Base-by-base conservation (phyloP, 306 rosid genomes). In the Quercus wislizeni region DNA sequence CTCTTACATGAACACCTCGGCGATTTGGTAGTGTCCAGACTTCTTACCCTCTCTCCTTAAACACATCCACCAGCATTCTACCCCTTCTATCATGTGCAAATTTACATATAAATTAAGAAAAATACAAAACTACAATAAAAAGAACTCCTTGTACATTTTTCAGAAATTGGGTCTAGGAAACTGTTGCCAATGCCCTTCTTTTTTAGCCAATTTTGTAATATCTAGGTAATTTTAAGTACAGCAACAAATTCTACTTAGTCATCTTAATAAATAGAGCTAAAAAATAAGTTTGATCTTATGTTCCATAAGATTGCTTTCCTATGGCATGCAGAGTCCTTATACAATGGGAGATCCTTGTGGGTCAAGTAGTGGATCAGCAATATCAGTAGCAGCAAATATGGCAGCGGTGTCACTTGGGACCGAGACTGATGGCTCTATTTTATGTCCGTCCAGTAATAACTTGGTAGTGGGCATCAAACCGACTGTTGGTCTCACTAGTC, bases 311-410 rank as follows among this genome's bases (percentile, higher is more conserved):
- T 4, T 3, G 18, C n/a, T 41, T 59, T 30, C 0, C 20, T 46
- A 18, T 35, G 11, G 51, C 70, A 2, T 35, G 54, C 81, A 89
- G 92, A 82, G 83, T 75, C 88, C 89, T 49, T 86, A 84, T 65
- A 69, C 63, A 49, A 55, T 73, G 13, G 89, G 49, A 21, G 62
- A 35, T 25, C 87, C 89, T 11, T 88, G 88, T 76, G 89, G 94
- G n/a, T 88, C 94, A 8, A 88, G 94, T 27, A 81, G 88, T 78
- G 88, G 89, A 27, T 30, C 94, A 15, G 85, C 94, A 41, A 87
- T 88, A 74, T 87, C 90, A 14, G 83, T 69, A 4, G 84, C 92
- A 1, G 85, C 95, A 21, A 87, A 87, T 58, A 56, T 87, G 72
- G 92, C 69, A 18, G 33, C 87, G 6, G 79, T 84, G 7, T 74